Evolutionary conservation across 2,329 filamentous ascomycete genomes (phyloP).

Genomic region (Ustulina deusta): DNA sequence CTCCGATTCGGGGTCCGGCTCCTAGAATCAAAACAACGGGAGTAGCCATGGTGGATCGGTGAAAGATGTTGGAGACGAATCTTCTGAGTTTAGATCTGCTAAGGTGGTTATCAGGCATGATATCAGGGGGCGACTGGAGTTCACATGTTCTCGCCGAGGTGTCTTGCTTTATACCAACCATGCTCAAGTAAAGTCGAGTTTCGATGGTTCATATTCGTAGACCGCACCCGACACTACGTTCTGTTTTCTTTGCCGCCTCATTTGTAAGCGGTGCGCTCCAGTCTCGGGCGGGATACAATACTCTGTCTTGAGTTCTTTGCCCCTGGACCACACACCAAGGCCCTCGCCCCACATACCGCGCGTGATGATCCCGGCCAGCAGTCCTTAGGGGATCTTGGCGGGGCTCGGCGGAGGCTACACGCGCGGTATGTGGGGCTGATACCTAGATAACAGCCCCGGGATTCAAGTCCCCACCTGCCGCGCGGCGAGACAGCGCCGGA

Average conservation of each 20-base stretch:
- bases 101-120: neutral
- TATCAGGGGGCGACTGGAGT: neutral
- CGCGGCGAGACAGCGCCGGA: neutral
- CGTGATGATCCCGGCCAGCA: neutral
- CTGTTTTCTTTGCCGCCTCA: neutral
- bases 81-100: neutral
- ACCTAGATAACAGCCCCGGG: too few relatives aligned
- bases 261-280: neutral
- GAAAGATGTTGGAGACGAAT: neutral
- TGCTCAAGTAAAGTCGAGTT: neutral
- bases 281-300: neutral
- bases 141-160: neutral
- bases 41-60: neutral
- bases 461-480: neutral
- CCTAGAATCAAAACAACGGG: slow-evolving; percentile 44
- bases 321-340: too few relatives aligned
- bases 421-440: slow-evolving; percentile 8
- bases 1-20: slow-evolving; percentile 43
- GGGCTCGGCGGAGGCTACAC: neutral
- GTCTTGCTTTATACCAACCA: slow-evolving; percentile 10
- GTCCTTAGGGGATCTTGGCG: too few relatives aligned
- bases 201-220: neutral
- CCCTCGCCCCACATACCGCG: slow-evolving; percentile 1
- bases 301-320: too few relatives aligned
- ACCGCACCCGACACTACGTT: neutral